Conservation (phyloP, 2,329 filamentous ascomycete species). For the Tolypocladium nubicola region DNA sequence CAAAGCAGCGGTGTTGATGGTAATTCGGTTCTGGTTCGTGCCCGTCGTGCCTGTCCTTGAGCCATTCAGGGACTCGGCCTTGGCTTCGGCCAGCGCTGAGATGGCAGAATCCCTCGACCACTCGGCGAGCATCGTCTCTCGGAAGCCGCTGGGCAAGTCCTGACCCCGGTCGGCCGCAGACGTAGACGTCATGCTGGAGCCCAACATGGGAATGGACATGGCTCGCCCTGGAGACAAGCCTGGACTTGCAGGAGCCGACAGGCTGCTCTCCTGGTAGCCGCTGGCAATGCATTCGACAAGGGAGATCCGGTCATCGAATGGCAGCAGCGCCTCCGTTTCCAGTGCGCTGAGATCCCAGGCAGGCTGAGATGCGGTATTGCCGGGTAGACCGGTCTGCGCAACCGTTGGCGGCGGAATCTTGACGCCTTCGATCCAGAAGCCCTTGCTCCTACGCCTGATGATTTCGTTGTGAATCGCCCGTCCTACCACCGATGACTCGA, state of each 20-base stretch:
- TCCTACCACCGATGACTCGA: constrained; percentile 60
- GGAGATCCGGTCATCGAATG: constrained; percentile 62
- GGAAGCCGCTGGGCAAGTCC: constrained; percentile 56
- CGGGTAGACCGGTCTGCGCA: constrained; percentile 47
- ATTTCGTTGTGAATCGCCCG: constrained; percentile 68
- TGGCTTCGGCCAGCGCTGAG: constrained; percentile 55
- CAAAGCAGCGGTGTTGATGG: constrained; percentile 37
- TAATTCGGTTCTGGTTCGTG: constrained; percentile 43
- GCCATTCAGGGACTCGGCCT: constrained; percentile 64
- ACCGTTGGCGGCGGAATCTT: constrained; percentile 57
- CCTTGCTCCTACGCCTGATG: constrained; percentile 57
- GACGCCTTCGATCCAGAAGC: constrained; percentile 70
- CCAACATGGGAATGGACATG: constrained; percentile 51
- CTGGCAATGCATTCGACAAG: constrained; percentile 66
- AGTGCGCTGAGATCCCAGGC: constrained; percentile 41
- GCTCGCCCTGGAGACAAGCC: constrained; percentile 56
- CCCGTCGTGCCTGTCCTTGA: constrained; percentile 56
- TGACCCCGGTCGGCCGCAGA: constrained; percentile 28
- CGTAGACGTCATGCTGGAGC: constrained; percentile 30
- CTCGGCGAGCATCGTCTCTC: constrained; percentile 64
- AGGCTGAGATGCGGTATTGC: constrained; percentile 30
- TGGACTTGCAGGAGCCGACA: constrained; percentile 60
- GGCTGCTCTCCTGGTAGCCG: constrained; percentile 53
- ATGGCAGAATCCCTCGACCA: constrained; percentile 73
- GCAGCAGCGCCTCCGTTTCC: constrained; percentile 54